These are phyloP conservation scores for Tolypocladium endophyticum DNA, from an alignment of 2,329 filamentous ascomycete species.

Conservation along the genomic window DNA sequence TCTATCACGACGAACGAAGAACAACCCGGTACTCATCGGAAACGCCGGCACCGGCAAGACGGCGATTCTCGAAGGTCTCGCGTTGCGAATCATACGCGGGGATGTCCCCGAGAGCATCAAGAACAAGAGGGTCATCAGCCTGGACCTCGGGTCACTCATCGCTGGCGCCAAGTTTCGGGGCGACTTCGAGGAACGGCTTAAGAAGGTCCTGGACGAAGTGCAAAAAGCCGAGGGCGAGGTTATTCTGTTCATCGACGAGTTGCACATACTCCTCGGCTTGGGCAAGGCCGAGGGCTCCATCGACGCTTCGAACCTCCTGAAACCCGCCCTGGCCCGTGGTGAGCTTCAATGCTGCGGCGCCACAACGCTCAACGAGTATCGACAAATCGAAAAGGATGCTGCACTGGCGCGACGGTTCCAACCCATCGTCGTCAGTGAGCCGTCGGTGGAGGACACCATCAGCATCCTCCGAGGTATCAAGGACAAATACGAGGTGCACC, in stretches of 20 bases:
- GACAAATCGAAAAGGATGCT: slow-evolving; percentile 90
- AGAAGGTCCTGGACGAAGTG: slow-evolving; percentile 84
- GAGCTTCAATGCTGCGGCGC: slow-evolving; percentile 93
- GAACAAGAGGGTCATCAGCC: slow-evolving; percentile 76
- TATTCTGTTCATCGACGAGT: slow-evolving; percentile 90
- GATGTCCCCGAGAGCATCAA: slow-evolving; percentile 96
- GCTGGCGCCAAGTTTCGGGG: slow-evolving; percentile 92
- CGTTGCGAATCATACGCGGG: slow-evolving; percentile 78
- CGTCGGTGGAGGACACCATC: slow-evolving; percentile 82
- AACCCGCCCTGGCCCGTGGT: slow-evolving; percentile 84
- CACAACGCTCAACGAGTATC: slow-evolving; percentile 86
- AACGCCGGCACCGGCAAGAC: slow-evolving; percentile 89
- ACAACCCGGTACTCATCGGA: slow-evolving; percentile 91
- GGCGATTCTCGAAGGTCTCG: slow-evolving; percentile 81
- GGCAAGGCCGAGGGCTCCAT: slow-evolving; percentile 95
- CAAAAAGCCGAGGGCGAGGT: slow-evolving; percentile 80
- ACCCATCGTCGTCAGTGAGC: slow-evolving; percentile 87
- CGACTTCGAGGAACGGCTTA: slow-evolving; percentile 90
- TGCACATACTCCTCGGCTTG: slow-evolving; percentile 82
- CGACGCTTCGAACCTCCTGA: slow-evolving; percentile 88
- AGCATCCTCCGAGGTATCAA: slow-evolving; percentile 95
- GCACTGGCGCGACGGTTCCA: slow-evolving; percentile 89
- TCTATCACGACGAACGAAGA: slow-evolving; percentile 84
- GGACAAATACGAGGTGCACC: slow-evolving; percentile 93
- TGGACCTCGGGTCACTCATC: slow-evolving; percentile 87